Evolutionary conservation across 2,329 filamentous ascomycete genomes (phyloP), one percentile per base, ranked within the genome.

Genomic region (Colletotrichum sp.): DNA sequence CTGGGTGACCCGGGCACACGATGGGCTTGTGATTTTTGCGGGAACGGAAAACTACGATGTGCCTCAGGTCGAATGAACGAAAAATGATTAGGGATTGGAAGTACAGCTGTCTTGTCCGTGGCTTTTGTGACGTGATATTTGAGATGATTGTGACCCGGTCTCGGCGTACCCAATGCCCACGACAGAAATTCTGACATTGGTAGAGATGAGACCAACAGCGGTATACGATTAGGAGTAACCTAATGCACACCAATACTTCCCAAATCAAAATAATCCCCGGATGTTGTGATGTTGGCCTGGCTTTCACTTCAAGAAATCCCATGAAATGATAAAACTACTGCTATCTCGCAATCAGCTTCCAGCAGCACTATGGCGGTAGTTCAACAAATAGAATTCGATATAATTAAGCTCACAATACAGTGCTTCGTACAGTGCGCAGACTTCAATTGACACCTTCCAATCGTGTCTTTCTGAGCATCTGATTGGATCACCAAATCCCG

Each of bases 31-130:
- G 74, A 74, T 76, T 74, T 76, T 76, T 76, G 71, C 74, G 70
- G 74, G 74, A 76, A 76, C 65, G 74, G 74, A 74, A 76, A 76
- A 73, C 70, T 74, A 71, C 74, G 74, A 76, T 74, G 68, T 71
- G 74, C 74, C 74, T 74, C 70, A 60, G 74, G 74, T 76, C 74
- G 60, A 65, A 74, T 69, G 70, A 76, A 76, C 70, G 74, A 69
- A 76, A 68, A 76, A 76, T 76, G 74, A 76, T 74, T 68, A 74
- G 74, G 65, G 67, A 59, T 65, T 66, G 71, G 62, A 68, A 28
- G 59, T 67, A 34, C 28, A 52, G 60, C 34, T 30, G 26, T 55
- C 55, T 9, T 66, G 8, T 49, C 13, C 13, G 28, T 76, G 55
- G 18, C 12, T 16, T 7, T 44, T n/a, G 18, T 44, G 28, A 62